Base-by-base conservation (phyloP, 306 rosid genomes). In the Neltuma alba region DNA sequence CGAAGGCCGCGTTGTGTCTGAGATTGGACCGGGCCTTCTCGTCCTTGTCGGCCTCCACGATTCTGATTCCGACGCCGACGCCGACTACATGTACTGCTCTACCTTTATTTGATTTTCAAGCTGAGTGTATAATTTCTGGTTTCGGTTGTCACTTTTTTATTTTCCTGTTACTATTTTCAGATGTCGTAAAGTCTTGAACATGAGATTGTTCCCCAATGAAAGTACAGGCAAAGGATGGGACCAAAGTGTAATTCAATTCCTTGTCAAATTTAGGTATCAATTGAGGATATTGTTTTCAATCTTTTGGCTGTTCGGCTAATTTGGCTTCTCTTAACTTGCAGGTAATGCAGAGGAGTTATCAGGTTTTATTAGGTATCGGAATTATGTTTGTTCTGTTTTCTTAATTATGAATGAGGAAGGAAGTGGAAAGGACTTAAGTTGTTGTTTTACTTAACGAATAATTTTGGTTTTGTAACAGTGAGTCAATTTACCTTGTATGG, bases 401-500 rank as follows among this genome's bases (percentile, higher is more conserved):
- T 14, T 7, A 21, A 30, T 61, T 60, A 2, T 37, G 33, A 12
- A 14, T 47, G 0, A 27, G 21, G 12, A 60, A 25, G 36, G 9
- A 60, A 20, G 44, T 48, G 34, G 40, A 33, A 45, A 40, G 44
- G 23, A 10, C 47, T 28, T 40, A 12, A 15, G n/a, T 40, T 40
- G 18, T 25, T 62, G 27, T 42, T 23, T 28, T 60, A 13, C 37
- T 25, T 23, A 11, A 71, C 34, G 57, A 10, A 50, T 66, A 55
- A 36, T 58, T 12, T 62, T 57, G 80, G 78, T 68, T 79, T 23
- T 88, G 79, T 73, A 71, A 74, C 89, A 94, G 99, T 89, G 86
- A 94, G 99, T 84, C 99, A 94, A 79, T 94, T 94, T 80, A 92
- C 99, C 40, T 78, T 94, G 86, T 92, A 85, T 74, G 99, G 99